Evolutionary conservation across 306 rosid genomes (phyloP).

Genomic region (Glycine tomentella): DNA sequence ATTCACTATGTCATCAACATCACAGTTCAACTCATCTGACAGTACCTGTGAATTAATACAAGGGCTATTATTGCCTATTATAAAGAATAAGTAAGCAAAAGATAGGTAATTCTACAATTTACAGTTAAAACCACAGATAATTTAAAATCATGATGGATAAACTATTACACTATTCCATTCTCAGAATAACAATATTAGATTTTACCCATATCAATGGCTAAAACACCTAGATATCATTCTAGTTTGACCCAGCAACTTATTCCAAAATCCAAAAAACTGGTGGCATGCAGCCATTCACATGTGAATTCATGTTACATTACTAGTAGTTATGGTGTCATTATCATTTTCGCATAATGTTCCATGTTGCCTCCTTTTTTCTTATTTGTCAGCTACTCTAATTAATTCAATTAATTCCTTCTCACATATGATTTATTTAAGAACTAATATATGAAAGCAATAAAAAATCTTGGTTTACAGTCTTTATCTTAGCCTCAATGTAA

Average conservation of each 20-base stretch:
- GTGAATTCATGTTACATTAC: too few relatives aligned
- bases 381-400: too few relatives aligned
- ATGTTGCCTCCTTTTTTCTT: too few relatives aligned
- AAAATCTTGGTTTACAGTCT: too few relatives aligned
- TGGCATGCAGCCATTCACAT: background rate
- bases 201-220: conserved; percentile 29
- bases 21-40: conserved; percentile 83
- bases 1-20: conserved; percentile 72
- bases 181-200: conserved; percentile 12
- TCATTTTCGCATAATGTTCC: too few relatives aligned
- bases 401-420: too few relatives aligned
- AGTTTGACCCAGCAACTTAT: conserved; percentile 23
- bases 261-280: conserved; percentile 8
- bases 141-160: conserved; percentile 3
- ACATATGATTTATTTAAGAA: too few relatives aligned
- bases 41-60: conserved; percentile 63
- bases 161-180: conserved; percentile 16
- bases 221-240: conserved; percentile 26
- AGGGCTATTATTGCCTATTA: conserved; percentile 12
- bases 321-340: too few relatives aligned
- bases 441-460: too few relatives aligned
- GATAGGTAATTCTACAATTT: conserved; percentile 18
- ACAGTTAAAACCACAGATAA: background rate
- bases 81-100: conserved; percentile 36
- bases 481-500: too few relatives aligned